phyloP scores from a whole-genome alignment of 805 yeast genomes.

The Metschnikowia picachoensis region DNA sequence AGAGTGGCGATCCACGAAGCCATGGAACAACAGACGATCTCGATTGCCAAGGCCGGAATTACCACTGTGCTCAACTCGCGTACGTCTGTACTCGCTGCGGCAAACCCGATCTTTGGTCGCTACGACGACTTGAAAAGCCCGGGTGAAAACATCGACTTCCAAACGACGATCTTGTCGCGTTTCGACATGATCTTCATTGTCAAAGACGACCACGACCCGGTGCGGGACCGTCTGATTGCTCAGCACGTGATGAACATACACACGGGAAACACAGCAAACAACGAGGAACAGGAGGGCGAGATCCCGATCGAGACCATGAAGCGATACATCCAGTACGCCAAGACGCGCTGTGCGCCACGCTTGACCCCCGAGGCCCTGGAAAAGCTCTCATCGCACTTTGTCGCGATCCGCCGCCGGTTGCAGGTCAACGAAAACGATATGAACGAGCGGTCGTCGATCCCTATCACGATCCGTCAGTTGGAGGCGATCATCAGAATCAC shows the following conservation, averaged over 20 bases:
- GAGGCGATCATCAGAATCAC: slow-evolving; percentile 97
- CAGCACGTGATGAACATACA: slow-evolving; percentile 93
- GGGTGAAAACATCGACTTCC: slow-evolving; percentile 97
- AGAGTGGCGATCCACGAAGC: slow-evolving; percentile 99
- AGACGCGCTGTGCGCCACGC: slow-evolving; percentile 89
- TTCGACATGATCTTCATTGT: slow-evolving; percentile 98
- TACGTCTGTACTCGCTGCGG: slow-evolving; percentile 96
- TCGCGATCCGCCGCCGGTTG: slow-evolving; percentile 79
- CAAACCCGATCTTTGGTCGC: slow-evolving; percentile 95
- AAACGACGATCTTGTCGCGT: slow-evolving; percentile 92
- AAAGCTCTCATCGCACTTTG: slow-evolving; percentile 86
- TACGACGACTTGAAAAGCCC: slow-evolving; percentile 95
- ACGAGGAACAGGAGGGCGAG: slow-evolving; percentile 63
- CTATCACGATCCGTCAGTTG: slow-evolving; percentile 94
- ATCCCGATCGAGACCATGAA: slow-evolving; percentile 89
- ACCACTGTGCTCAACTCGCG: slow-evolving; percentile 95
- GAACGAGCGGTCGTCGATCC: slow-evolving; percentile 89
- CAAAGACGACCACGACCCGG: slow-evolving; percentile 88
- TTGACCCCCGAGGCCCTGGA: slow-evolving; percentile 86
- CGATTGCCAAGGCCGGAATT: slow-evolving; percentile 98
- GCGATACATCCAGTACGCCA: slow-evolving; percentile 86
- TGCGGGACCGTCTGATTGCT: slow-evolving; percentile 84
- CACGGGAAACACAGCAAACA: slow-evolving; percentile 59
- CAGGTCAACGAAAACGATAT: slow-evolving; percentile 76
- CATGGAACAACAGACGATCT: slow-evolving; percentile 99